Evolutionary conservation across 192 early-diverging fungal species (phyloP).

Genomic region (Glomus cerebriforme): DNA sequence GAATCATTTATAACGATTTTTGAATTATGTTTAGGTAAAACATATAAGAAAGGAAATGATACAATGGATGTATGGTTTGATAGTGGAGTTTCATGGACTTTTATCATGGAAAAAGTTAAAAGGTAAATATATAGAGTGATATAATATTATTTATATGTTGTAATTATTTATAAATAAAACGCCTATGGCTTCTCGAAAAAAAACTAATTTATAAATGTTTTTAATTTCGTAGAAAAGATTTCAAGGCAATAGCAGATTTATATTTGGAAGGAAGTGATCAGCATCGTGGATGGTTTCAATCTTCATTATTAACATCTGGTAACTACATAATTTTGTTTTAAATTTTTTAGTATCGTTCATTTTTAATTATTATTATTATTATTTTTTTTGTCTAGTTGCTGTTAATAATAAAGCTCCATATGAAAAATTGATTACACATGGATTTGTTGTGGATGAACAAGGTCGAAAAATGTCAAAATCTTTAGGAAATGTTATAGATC

Average conservation of each 20-base stretch:
- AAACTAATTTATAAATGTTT: neutral
- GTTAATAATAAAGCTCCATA: constrained; percentile 69
- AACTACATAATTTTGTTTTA: neutral
- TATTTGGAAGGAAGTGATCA: constrained; percentile 82
- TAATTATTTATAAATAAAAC: neutral
- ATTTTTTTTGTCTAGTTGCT: constrained; percentile 48
- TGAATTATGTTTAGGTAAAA: neutral
- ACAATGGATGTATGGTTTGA: constrained; percentile 92
- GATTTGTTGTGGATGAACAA: constrained; percentile 73
- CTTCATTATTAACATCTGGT: constrained; percentile 72
- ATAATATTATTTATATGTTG: neutral
- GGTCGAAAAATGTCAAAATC: constrained; percentile 91
- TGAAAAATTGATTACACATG: constrained; percentile 73
- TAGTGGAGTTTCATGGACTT: constrained; percentile 76
- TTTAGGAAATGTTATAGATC: constrained; percentile 87
- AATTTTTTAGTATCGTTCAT: too few species aligned
- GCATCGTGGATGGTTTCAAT: constrained; percentile 87
- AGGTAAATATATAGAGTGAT: constrained; percentile 9
- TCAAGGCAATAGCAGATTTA: constrained; percentile 61
- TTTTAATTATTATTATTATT: neutral
- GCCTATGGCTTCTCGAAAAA: too few species aligned
- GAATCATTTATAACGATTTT: neutral
- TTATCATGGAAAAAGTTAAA: constrained; percentile 52
- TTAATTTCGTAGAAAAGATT: constrained; percentile 27
- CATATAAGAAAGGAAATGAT: constrained; percentile 65